Conservation (phyloP, 495 filamentous ascomycete genomes). For the Tuber umbilicatum region DNA sequence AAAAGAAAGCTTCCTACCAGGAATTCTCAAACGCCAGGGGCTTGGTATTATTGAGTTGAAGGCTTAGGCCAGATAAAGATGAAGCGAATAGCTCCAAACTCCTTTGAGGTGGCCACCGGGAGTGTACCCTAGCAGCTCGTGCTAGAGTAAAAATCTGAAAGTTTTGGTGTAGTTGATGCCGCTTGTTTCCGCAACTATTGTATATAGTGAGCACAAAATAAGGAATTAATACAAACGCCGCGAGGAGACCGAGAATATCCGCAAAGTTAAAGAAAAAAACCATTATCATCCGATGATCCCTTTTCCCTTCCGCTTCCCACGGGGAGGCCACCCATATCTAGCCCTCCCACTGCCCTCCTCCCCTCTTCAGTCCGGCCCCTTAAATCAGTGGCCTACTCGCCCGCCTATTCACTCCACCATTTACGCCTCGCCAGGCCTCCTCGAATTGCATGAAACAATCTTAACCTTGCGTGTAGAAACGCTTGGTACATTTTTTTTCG, state of each 20-base stretch:
- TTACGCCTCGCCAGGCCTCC: constrained; percentile 65
- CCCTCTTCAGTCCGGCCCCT: background rate
- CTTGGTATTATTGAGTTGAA: too few relatives aligned
- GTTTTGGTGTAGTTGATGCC: background rate
- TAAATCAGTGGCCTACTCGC: background rate
- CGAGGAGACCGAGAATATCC: background rate
- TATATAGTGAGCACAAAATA: background rate
- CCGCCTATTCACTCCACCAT: background rate
- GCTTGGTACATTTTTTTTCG: constrained; percentile 53
- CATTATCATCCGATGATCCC: background rate
- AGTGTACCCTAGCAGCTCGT: background rate
- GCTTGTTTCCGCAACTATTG: background rate
- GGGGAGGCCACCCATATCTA: background rate
- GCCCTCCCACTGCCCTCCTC: background rate
- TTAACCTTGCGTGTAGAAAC: constrained; percentile 76
- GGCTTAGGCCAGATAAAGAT: too few relatives aligned
- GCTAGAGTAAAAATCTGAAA: background rate
- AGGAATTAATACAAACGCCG: background rate
- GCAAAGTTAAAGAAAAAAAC: background rate
- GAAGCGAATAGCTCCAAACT: background rate
- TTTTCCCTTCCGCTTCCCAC: background rate
- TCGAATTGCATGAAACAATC: constrained; percentile 93
- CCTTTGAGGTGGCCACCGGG: too few relatives aligned
- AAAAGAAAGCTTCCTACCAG: background rate
- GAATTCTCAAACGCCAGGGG: background rate